These are phyloP conservation scores for Pyrenochaeta sp. DNA, from an alignment of 2,329 filamentous ascomycete genomes.

Conservation along the genomic window DNA sequence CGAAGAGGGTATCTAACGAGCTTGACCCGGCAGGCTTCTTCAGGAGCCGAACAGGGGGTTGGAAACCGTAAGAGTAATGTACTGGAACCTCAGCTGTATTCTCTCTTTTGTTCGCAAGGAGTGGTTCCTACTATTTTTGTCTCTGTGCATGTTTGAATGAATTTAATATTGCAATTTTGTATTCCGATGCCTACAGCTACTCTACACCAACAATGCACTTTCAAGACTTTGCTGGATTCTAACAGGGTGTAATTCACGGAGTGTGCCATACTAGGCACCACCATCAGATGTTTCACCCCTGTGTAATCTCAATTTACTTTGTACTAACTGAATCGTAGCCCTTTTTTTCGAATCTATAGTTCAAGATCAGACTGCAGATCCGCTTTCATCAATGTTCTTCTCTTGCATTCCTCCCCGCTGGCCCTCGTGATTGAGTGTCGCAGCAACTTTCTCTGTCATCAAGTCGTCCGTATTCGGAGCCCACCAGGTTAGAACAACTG, in stretches of 20 bases:
- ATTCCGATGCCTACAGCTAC: no score
- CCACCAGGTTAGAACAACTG: constrained; percentile 39
- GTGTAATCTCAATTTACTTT: no score
- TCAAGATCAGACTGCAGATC: background rate
- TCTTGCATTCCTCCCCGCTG: background rate
- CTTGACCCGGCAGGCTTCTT: constrained; percentile 54
- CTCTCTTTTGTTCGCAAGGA: no score
- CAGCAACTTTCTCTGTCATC: constrained; percentile 21
- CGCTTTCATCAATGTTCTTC: background rate
- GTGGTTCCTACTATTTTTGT: no score
- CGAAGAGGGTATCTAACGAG: constrained; percentile 44
- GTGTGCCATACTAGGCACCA: no score
- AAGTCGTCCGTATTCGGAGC: constrained; percentile 43
- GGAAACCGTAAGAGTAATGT: constrained; percentile 48
- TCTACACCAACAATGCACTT: no score
- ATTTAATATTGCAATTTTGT: no score
- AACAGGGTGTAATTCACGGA: no score
- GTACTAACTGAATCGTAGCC: background rate
- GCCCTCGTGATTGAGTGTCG: constrained; percentile 14
- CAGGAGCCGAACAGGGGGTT: constrained; percentile 52
- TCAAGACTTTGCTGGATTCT: no score
- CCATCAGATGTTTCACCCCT: no score
- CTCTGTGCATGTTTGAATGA: no score
- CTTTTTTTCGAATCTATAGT: background rate
- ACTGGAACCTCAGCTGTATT: no score